Evolutionary conservation across 2,329 filamentous ascomycete genomes (phyloP).

Genomic region (Pseudogymnoascus sp.): DNA sequence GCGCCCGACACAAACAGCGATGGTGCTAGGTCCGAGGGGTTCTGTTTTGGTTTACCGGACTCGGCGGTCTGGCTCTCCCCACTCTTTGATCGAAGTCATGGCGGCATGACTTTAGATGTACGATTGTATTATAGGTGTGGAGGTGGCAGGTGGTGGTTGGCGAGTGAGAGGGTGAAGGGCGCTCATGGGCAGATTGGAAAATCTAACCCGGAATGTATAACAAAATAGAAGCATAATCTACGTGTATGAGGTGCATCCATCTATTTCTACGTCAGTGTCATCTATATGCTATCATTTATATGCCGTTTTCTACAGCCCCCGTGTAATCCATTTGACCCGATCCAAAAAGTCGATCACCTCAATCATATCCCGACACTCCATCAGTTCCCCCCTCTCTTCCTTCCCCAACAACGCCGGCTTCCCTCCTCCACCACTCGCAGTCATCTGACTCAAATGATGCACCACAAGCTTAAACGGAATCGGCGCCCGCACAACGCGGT

Average conservation of each 20-base stretch:
- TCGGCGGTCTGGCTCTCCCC: background rate
- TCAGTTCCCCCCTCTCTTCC: constrained; percentile 45
- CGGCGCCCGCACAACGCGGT: constrained; percentile 47
- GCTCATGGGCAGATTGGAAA: background rate
- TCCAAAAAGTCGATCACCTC: constrained; percentile 56
- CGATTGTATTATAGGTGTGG: constrained; percentile 7
- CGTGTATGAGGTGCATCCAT: background rate
- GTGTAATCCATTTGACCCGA: constrained; percentile 33
- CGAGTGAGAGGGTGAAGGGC: background rate
- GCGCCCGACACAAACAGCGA: background rate
- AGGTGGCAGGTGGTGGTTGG: background rate
- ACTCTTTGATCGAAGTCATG: constrained; percentile 6
- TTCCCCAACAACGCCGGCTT: constrained; percentile 36
- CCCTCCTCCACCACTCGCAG: constrained; percentile 36
- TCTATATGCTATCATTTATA: background rate
- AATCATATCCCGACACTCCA: constrained; percentile 44
- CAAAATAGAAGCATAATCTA: constrained; percentile 8
- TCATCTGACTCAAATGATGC: constrained; percentile 62
- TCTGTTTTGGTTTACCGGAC: constrained; percentile 1
- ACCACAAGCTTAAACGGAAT: constrained; percentile 56
- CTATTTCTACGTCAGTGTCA: background rate
- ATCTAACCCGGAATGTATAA: constrained; percentile 6
- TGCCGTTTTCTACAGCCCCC: background rate
- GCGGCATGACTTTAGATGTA: constrained; percentile 7
- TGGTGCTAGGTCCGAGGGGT: background rate